Evolutionary conservation across 2,329 filamentous ascomycete genomes (phyloP).

Genomic region (Aspergillus quadrilineatus): DNA sequence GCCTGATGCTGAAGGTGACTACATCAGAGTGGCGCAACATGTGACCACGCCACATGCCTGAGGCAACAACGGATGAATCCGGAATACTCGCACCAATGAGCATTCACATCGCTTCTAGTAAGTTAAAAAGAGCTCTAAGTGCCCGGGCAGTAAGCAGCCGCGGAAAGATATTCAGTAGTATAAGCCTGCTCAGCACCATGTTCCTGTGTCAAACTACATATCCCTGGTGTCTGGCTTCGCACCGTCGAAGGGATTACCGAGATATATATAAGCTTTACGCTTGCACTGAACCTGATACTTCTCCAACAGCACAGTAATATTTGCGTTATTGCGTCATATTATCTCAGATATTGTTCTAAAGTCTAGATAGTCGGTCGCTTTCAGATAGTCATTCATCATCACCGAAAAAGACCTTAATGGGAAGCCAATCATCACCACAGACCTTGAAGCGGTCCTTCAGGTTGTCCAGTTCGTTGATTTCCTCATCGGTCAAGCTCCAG

Average conservation of each 20-base stretch:
- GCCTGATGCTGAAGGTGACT: constrained; percentile 27
- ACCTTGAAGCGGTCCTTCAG: constrained; percentile 79
- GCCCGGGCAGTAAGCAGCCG: too few species aligned
- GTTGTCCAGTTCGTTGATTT: constrained; percentile 66
- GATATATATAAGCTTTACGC: too few species aligned
- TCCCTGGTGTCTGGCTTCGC: too few species aligned
- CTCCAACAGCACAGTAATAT: neutral
- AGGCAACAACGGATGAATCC: neutral
- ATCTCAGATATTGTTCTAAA: neutral
- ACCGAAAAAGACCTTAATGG: constrained; percentile 77
- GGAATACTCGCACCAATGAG: constrained; percentile 1
- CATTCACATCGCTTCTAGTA: neutral
- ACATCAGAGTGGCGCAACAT: constrained; percentile 25
- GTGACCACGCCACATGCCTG: constrained; percentile 21
- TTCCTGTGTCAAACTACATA: too few species aligned
- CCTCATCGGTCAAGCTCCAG: constrained; percentile 70
- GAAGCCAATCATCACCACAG: constrained; percentile 69
- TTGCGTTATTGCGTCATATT: neutral
- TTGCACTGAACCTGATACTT: too few species aligned
- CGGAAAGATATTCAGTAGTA: too few species aligned
- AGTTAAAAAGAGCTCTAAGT: neutral
- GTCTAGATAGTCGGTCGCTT: neutral
- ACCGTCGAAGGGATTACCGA: too few species aligned
- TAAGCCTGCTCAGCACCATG: too few species aligned
- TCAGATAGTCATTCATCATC: constrained; percentile 67